phyloP scores from a whole-genome alignment of 371 early-diverging fungal species.

The Saksenaea oblongispora region DNA sequence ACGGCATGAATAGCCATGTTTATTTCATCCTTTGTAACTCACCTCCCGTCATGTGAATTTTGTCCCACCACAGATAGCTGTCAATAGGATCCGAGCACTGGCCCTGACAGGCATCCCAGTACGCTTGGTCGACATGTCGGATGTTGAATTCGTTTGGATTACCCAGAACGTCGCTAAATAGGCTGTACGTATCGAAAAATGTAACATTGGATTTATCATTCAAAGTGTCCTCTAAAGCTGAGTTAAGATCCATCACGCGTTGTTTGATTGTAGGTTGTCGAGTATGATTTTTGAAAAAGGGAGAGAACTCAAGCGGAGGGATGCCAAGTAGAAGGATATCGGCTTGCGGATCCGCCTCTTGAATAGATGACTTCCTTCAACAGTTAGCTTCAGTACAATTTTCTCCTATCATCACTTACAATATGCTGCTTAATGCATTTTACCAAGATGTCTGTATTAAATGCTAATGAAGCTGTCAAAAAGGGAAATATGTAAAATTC shows the following conservation, averaged over 20 bases:
- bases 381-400: background rate
- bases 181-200: slow-evolving; percentile 31
- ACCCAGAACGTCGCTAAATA: slow-evolving; percentile 34
- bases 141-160: slow-evolving; percentile 34
- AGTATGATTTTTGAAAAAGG: slow-evolving; percentile 25
- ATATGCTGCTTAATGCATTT: slow-evolving; percentile 15
- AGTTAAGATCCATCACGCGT: slow-evolving; percentile 33
- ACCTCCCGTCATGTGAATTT: slow-evolving; percentile 42
- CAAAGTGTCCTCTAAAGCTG: slow-evolving; percentile 35
- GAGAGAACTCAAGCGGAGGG: slow-evolving; percentile 45
- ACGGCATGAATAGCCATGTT: background rate
- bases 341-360: slow-evolving; percentile 16
- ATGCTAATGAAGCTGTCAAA: background rate
- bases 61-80: slow-evolving; percentile 49
- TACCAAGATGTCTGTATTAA: background rate
- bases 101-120: slow-evolving; percentile 49
- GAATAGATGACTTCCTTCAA: slow-evolving; percentile 4
- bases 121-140: slow-evolving; percentile 41
- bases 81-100: slow-evolving; percentile 31
- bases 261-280: slow-evolving; percentile 21
- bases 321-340: slow-evolving; percentile 34
- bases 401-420: background rate
- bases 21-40: background rate
- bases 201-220: slow-evolving; percentile 15
- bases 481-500: background rate